Evolutionary conservation across 257 asterid species (phyloP), one percentile per base, ranked within the genome.

Genomic region (Parsonsia alboflavescens): DNA sequence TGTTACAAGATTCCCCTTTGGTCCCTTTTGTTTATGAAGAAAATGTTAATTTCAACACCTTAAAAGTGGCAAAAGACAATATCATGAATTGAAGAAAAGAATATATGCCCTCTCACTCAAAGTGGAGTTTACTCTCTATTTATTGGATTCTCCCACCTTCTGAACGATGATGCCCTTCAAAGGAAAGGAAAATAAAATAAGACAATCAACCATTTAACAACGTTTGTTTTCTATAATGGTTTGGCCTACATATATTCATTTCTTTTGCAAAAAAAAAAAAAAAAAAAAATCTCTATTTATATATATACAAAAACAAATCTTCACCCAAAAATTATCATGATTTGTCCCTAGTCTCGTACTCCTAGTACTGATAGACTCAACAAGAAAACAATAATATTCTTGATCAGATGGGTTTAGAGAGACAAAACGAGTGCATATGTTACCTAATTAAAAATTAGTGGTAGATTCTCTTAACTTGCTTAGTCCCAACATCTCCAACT

Each of bases 71-170:
- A 65, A 52, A 46, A 46, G 74, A 61, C 36, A 59, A 61, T 59
- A 76, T 67, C 80, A 73, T 58, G 65, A 42, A 68, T 28, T 61
- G 16, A 49, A 58, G 45, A 1, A 33, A 26, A 74, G 86, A 79
- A 82, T 79, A 79, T 73, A 78, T 78, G 52, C 83, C 73, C 30
- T 62, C 8, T 73, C 61, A 33, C 39, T 71, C 56, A 46, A 74
- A 72, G 80, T 81, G 80, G 78, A 44, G 72, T 70, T 62, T 73
- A 74, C 75, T 70, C 72, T 19, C 15, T 62, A 24, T 33, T 69
- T 46, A 48, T 73, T 10, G 11, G 79, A 74, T 74, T 79, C 76
- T 17, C 72, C 68, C 30, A 52, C 54, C 22, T 22, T 16, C 10
- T 44, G 70, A 56, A 59, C 63, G 16, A 70, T 58, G 62, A 58